phyloP scores from a whole-genome alignment of 2,329 filamentous ascomycete genomes.

The Teratosphaeria zuluensis region DNA sequence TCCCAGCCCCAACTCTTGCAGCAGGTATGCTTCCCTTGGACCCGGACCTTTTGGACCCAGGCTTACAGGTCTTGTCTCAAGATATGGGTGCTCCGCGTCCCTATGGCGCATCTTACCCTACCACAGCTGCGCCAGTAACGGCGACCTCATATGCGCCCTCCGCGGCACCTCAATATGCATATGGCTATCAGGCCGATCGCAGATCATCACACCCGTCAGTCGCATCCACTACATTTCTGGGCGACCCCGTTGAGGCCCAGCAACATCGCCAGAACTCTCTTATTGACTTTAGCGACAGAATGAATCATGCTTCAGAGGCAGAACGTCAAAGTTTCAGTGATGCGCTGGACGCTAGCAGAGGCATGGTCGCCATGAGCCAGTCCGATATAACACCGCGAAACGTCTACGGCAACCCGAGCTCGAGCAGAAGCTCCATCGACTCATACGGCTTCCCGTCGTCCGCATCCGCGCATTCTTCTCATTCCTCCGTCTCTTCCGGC shows the following conservation, averaged over 20 bases:
- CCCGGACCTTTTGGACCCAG: conserved; percentile 48
- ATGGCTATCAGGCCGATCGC: conserved; percentile 50
- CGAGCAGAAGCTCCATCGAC: conserved; percentile 63
- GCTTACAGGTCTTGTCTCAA: conserved; percentile 56
- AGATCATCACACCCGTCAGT: conserved; percentile 82
- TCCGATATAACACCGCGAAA: conserved; percentile 72
- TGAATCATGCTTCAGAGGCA: conserved; percentile 45
- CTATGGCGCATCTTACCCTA: conserved; percentile 60
- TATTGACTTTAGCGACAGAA: conserved; percentile 53
- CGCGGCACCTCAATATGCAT: conserved; percentile 61
- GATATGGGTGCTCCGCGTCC: conserved; percentile 62
- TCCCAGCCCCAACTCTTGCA: conserved; percentile 63
- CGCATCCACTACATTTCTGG: conserved; percentile 43
- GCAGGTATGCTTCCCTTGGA: conserved; percentile 56
- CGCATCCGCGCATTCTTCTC: conserved; percentile 53
- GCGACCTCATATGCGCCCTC: conserved; percentile 59
- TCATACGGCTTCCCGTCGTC: conserved; percentile 85
- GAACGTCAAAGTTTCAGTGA: conserved; percentile 68
- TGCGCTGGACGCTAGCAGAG: conserved; percentile 82
- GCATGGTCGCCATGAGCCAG: conserved; percentile 93
- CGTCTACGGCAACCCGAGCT: conserved; percentile 63
- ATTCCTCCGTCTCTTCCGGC: conserved; percentile 79
- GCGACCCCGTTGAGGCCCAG: conserved; percentile 35
- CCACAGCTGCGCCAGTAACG: conserved; percentile 57
- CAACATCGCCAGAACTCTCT: conserved; percentile 50